Percentiles rank a stretch among this genome's conserved stretches.
Evolutionary conservation across 2,329 filamentous ascomycete genomes (phyloP).

Genomic region (Trichoderma endophyticum): DNA sequence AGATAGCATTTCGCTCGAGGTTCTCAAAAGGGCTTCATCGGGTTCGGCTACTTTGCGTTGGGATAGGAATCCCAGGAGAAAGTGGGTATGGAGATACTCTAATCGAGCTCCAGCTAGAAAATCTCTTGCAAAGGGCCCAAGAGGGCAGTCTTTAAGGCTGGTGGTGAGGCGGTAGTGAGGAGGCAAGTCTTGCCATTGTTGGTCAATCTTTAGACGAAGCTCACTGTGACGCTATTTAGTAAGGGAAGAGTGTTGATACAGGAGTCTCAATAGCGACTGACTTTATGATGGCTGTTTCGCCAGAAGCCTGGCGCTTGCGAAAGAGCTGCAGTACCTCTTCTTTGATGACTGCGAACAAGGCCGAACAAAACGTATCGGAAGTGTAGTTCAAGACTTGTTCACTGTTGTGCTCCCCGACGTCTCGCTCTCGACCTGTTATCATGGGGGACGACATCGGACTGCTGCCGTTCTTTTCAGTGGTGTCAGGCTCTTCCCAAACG

Average conservation of each 20-base stretch:
- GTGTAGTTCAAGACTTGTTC: slow-evolving; percentile 4
- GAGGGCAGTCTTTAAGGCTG: slow-evolving; percentile 10
- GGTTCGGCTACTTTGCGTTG: slow-evolving; percentile 13
- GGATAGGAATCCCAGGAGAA: not conserved
- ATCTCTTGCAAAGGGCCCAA: slow-evolving; percentile 9
- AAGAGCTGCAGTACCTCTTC: slow-evolving; percentile 8
- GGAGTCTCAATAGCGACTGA: not conserved
- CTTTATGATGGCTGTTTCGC: not conserved
- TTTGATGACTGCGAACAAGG: slow-evolving; percentile 1
- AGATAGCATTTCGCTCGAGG: slow-evolving; percentile 8
- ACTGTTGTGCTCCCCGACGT: not conserved
- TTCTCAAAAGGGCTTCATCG: slow-evolving; percentile 1
- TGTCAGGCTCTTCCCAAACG: not conserved
- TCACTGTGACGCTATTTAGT: not conserved
- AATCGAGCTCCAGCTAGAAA: slow-evolving; percentile 2
- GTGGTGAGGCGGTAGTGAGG: slow-evolving; percentile 10
- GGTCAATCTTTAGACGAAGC: slow-evolving; percentile 3
- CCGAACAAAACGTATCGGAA: not conserved
- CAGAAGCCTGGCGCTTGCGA: slow-evolving; percentile 7
- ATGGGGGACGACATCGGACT: not conserved
- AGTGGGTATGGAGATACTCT: slow-evolving; percentile 11
- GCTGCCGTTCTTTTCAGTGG: not conserved
- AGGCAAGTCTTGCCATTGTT: slow-evolving; percentile 13
- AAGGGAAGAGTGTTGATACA: not conserved
- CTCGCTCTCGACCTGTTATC: not conserved